Conservation (phyloP, 306 rosid genomes). For the Fragaria iinumae region DNA sequence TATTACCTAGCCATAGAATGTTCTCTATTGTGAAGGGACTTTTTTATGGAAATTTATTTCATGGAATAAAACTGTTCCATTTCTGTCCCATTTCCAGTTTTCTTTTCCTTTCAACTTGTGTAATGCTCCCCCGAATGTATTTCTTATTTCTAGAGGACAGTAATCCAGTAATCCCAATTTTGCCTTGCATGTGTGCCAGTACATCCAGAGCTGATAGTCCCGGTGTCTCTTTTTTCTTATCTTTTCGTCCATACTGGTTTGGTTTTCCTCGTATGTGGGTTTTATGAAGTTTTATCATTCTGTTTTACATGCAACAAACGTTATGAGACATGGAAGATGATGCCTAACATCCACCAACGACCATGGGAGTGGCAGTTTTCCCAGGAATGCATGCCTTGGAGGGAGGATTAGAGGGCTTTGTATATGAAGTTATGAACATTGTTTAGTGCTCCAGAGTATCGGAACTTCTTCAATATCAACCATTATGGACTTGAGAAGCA, state of each 20-base stretch:
- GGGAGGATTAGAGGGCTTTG: background rate
- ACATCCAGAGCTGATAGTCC: background rate
- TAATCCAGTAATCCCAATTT: slow-evolving; percentile 11
- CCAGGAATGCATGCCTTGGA: background rate
- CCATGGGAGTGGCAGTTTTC: background rate
- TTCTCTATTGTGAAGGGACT: slow-evolving; percentile 37
- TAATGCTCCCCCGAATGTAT: background rate
- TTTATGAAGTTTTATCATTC: background rate
- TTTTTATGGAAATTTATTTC: slow-evolving; percentile 27
- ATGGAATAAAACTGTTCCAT: slow-evolving; percentile 37
- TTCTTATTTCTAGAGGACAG: background rate
- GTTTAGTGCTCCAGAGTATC: background rate
- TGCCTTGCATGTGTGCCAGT: background rate
- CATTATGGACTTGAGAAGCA: background rate
- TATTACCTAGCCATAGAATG: slow-evolving; percentile 53
- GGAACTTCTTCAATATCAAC: background rate
- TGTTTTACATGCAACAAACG: background rate
- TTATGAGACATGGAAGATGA: background rate
- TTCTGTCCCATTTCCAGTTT: slow-evolving; percentile 23
- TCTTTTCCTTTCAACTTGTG: background rate
- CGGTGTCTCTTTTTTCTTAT: too few species aligned
- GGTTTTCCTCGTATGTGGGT: background rate
- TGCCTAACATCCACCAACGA: background rate
- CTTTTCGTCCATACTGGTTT: background rate
- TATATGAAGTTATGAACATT: too few species aligned